A percentile compares a stretch with the other conserved stretches of the same genome.
phyloP scores from a whole-genome alignment of 257 asterid species.

The Petunia axillaris region DNA sequence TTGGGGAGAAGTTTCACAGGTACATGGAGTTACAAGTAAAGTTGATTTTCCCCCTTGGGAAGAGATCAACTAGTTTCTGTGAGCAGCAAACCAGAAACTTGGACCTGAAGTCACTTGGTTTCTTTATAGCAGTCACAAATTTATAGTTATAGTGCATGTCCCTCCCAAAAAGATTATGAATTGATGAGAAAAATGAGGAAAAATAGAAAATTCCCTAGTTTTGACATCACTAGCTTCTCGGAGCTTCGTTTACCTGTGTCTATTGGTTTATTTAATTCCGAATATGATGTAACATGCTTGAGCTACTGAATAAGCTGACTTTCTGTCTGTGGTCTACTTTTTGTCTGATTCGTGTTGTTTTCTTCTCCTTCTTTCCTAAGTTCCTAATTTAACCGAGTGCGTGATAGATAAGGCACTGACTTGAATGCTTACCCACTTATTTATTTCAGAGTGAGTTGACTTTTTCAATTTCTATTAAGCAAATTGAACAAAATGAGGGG shows the following conservation, averaged over 20 bases:
- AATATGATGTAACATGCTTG: not conserved
- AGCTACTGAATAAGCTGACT: not conserved
- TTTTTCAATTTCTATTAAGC: not conserved
- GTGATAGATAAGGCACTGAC: not conserved
- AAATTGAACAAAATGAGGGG: conserved; percentile 12
- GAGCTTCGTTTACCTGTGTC: not conserved
- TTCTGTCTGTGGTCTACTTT: not conserved
- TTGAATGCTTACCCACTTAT: not conserved
- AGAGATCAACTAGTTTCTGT: not conserved
- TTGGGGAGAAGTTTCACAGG: not conserved
- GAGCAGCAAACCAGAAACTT: not conserved
- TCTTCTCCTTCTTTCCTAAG: not conserved
- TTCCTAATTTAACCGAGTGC: not conserved
- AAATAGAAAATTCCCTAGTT: not conserved
- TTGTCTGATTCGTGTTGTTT: not conserved
- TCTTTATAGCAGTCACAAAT: not conserved
- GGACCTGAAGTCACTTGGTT: not conserved
- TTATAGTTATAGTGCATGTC: not conserved
- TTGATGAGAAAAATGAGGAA: not conserved
- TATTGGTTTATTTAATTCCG: not conserved
- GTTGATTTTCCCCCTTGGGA: not conserved
- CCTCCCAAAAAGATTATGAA: not conserved
- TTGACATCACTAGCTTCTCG: not conserved
- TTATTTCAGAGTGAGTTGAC: not conserved
- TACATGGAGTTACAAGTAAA: not conserved